Evolutionary conservation across 441 rosid species (phyloP), one percentile per base, ranked within the genome.

Genomic region (Hura crepitans): DNA sequence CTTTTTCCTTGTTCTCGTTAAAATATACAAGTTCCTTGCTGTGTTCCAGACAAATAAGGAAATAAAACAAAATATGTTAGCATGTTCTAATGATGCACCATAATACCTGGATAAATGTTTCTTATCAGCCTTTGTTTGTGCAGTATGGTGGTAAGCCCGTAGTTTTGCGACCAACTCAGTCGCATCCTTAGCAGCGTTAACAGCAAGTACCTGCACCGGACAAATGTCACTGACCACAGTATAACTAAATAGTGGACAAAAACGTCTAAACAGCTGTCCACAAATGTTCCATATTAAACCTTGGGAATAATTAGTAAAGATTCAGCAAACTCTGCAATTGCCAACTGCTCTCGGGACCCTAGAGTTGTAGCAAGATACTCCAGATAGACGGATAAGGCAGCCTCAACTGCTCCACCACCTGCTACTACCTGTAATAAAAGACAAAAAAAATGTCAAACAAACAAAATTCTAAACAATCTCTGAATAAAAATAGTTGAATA

Each of bases 291-390:
- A 61, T 22, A 47, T 15, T 15, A 71, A 65, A 88, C 97, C 97
- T 96, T 96, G 18, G 99, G 98, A 67, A 96, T 96, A 68, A 88
- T 83, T 61, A 93, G 70, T 33, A 96, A 78, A 8, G 99, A 83
- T 81, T 96, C 99, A 28, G 98, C 99, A 84, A 96, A 93, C 77
- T 93, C 98, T 67, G 98, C 99, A 70, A 96, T 93, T 11, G 99
- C 97, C 76, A 93, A 80, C 78, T 96, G 98, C 82, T 93, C 99
- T 13, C 97, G 89, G 37, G 98, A 96, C 70, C 98, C 97, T 65
- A 93, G 79, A 65, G 98, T 93, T 45, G 96, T 93, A 30, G 98
- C 99, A 58, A 96, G 96, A 78, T 91, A 89, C 80, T 96, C 97
- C 87, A 96, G 76, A 74, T 88, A 89, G 35, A 96, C 98, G 63